Evolutionary conservation across 257 asterid species (phyloP).

Genomic region (Ophiorrhiza pumila): DNA sequence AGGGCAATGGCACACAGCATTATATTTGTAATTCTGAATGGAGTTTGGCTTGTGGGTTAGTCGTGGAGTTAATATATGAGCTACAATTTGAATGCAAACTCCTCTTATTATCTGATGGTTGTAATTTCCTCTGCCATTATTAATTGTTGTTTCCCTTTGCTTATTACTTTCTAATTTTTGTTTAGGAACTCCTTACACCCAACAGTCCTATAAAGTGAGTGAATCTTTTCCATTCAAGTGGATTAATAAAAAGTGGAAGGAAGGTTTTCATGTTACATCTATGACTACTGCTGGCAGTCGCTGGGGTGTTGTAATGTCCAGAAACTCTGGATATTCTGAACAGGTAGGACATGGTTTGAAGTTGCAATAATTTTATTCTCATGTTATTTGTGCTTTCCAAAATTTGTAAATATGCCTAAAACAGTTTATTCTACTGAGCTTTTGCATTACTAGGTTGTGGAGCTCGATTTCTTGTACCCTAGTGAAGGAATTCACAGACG

Average conservation of each 20-base stretch:
- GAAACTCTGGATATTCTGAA: constrained; percentile 88
- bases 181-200: constrained; percentile 91
- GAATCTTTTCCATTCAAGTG: constrained; percentile 98
- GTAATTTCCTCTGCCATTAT: background rate
- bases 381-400: background rate
- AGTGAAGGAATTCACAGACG: constrained; percentile 96
- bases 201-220: constrained; percentile 94
- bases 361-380: background rate
- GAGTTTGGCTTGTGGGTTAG: background rate
- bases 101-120: background rate
- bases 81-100: background rate
- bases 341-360: constrained; percentile 49
- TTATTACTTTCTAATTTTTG: background rate
- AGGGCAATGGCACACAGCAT: background rate
- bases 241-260: constrained; percentile 98
- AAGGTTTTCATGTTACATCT: constrained; percentile 97
- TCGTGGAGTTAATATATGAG: background rate
- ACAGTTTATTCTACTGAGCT: background rate
- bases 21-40: background rate
- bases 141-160: background rate
- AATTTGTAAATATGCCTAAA: background rate
- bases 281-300: constrained; percentile 99
- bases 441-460: constrained; percentile 58
- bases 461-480: constrained; percentile 92
- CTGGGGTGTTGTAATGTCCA: constrained; percentile 99